Percentiles rank a stretch among this genome's conserved stretches.
These are phyloP conservation scores for Aspergillus sclerotiicarbonarius DNA, from an alignment of 495 filamentous ascomycete genomes.

Conservation along the genomic window DNA sequence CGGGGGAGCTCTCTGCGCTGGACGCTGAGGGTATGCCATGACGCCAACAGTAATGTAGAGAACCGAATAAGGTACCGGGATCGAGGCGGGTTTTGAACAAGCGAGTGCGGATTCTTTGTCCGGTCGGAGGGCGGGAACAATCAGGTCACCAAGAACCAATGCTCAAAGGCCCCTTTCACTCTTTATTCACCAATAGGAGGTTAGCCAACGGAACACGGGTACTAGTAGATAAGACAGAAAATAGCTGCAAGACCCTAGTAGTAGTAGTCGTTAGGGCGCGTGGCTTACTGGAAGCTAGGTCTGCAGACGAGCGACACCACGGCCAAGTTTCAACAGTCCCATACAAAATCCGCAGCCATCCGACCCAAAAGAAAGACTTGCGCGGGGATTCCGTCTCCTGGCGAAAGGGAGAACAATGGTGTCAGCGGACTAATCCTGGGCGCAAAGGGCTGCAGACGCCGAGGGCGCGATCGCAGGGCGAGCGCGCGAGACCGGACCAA, in stretches of 20 bases:
- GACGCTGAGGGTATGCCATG: constrained; percentile 37
- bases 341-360: background rate
- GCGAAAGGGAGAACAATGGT: background rate
- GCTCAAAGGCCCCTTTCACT: background rate
- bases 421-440: constrained; percentile 17
- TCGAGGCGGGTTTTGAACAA: background rate
- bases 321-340: background rate
- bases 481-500: constrained; percentile 12
- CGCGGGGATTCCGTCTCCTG: background rate
- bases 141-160: background rate
- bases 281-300: constrained; percentile 3
- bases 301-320: background rate
- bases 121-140: background rate
- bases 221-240: background rate
- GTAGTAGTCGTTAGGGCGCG: background rate
- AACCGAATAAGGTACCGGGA: background rate
- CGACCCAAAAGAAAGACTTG: background rate
- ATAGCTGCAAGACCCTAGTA: background rate
- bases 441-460: constrained; percentile 11
- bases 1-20: constrained; percentile 47
- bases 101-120: constrained; percentile 3
- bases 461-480: constrained; percentile 15
- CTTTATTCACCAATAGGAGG: background rate
- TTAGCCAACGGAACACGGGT: background rate
- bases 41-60: background rate